phyloP scores from a whole-genome alignment of 1,284 basidiomycete genomes.

The Earliella scabrosa region DNA sequence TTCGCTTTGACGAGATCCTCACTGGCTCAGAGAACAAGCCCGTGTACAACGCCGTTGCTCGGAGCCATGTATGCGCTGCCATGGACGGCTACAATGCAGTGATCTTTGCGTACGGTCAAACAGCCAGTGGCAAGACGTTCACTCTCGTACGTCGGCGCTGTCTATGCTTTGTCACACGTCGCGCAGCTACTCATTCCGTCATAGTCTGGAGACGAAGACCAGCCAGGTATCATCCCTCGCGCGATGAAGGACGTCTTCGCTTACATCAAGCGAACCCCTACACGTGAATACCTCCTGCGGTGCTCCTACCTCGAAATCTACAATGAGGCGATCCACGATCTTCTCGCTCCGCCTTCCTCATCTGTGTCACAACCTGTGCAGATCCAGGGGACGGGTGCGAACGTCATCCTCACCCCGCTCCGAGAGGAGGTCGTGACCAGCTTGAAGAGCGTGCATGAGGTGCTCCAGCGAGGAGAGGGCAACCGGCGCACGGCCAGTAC shows the following conservation, averaged over 20 bases:
- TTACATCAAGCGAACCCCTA: slow-evolving; percentile 71
- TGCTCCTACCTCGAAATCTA: slow-evolving; percentile 97
- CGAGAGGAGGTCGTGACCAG: slow-evolving; percentile 93
- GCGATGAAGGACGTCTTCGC: slow-evolving; percentile 87
- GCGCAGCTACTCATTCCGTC: not conserved
- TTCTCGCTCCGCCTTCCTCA: slow-evolving; percentile 77
- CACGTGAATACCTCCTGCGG: slow-evolving; percentile 91
- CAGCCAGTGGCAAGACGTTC: slow-evolving; percentile 92
- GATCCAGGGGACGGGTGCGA: slow-evolving; percentile 64
- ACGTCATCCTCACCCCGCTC: slow-evolving; percentile 72
- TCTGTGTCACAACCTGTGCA: slow-evolving; percentile 67
- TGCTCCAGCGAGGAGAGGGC: slow-evolving; percentile 85
- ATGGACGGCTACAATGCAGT: slow-evolving; percentile 98
- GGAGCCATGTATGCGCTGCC: slow-evolving; percentile 86
- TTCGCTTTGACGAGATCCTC: slow-evolving; percentile 79
- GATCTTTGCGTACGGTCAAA: slow-evolving; percentile 92
- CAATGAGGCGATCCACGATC: slow-evolving; percentile 91
- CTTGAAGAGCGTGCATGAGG: slow-evolving; percentile 83
- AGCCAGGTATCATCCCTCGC: slow-evolving; percentile 94
- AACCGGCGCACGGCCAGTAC: slow-evolving; percentile 92
- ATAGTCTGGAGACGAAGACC: slow-evolving; percentile 74
- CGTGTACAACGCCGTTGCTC: slow-evolving; percentile 84
- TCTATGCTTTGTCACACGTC: not conserved
- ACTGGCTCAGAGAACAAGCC: slow-evolving; percentile 85
- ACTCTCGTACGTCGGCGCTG: slow-evolving; percentile 61